Percentiles rank a stretch among this genome's conserved stretches.
These are phyloP conservation scores for Manihot esculenta DNA, from an alignment of 441 rosid genomes.

Conservation along the genomic window DNA sequence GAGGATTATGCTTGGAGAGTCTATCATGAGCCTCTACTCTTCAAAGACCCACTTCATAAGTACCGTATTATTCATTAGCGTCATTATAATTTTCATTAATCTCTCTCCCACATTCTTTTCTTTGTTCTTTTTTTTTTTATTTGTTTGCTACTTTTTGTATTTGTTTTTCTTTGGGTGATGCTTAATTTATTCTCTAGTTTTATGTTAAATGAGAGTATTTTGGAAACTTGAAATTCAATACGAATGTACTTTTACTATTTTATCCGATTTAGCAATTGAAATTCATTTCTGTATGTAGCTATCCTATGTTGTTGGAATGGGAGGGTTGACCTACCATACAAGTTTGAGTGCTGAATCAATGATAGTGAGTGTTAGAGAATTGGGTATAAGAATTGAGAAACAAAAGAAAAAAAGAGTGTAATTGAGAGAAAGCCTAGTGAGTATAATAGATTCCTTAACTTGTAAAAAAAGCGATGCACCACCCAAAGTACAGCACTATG, in stretches of 20 bases:
- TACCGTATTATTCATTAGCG: conserved; percentile 40
- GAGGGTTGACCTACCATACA: too few relatives aligned
- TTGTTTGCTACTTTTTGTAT: background rate
- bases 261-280: too few relatives aligned
- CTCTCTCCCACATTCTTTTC: background rate
- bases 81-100: background rate
- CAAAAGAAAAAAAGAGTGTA: too few relatives aligned
- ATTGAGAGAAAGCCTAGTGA: background rate
- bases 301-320: too few relatives aligned
- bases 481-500: conserved; percentile 4
- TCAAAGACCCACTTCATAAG: conserved; percentile 69
- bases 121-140: background rate
- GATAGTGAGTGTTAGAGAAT: too few relatives aligned
- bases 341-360: too few relatives aligned
- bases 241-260: too few relatives aligned
- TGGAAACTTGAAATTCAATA: too few relatives aligned
- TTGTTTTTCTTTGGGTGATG: background rate
- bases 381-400: too few relatives aligned
- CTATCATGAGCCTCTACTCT: conserved; percentile 53
- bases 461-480: conserved; percentile 42
- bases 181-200: background rate
- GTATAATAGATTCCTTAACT: conserved; percentile 32
- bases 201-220: background rate
- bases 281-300: too few relatives aligned
- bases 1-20: conserved; percentile 87